Percentiles rank a stretch among this genome's conserved stretches.
Conservation (phyloP, 2,329 filamentous ascomycete genomes). For the Neocatenulostroma microsporum region DNA sequence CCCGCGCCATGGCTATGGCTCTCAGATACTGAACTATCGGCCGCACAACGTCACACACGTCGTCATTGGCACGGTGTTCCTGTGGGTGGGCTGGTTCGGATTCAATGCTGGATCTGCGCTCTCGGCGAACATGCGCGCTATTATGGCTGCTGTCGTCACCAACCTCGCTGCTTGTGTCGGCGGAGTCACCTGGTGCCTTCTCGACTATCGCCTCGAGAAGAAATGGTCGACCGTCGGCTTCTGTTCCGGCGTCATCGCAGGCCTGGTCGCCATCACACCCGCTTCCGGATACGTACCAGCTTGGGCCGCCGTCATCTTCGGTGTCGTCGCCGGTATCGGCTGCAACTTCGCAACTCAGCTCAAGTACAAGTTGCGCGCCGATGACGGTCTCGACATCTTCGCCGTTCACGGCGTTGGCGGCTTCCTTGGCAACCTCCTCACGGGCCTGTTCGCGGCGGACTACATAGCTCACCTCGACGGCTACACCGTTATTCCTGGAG, state of each 20-base stretch:
- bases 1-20: conserved; percentile 75
- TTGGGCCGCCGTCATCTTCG: conserved; percentile 76
- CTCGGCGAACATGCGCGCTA: conserved; percentile 70
- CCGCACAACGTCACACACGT: conserved; percentile 92
- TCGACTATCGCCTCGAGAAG: conserved; percentile 80
- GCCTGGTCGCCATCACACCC: conserved; percentile 80
- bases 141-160: conserved; percentile 81
- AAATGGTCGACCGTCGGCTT: conserved; percentile 94
- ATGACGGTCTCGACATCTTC: conserved; percentile 84
- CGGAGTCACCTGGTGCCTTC: conserved; percentile 79
- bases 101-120: conserved; percentile 86
- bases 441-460: conserved; percentile 74
- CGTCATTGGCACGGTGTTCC: conserved; percentile 83
- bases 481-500: conserved; percentile 57
- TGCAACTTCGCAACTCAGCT: conserved; percentile 90
- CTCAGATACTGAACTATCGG: conserved; percentile 81
- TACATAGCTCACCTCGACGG: conserved; percentile 79
- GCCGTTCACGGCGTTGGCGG: conserved; percentile 74
- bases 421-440: conserved; percentile 69
- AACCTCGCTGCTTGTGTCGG: conserved; percentile 78
- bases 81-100: conserved; percentile 94
- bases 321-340: conserved; percentile 64
- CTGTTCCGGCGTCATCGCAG: conserved; percentile 82
- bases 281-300: conserved; percentile 78
- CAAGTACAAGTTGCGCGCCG: conserved; percentile 72